Evolutionary conservation across 768 basidiomycete species (phyloP).

Genomic region (Cystobasidium onofrii): DNA sequence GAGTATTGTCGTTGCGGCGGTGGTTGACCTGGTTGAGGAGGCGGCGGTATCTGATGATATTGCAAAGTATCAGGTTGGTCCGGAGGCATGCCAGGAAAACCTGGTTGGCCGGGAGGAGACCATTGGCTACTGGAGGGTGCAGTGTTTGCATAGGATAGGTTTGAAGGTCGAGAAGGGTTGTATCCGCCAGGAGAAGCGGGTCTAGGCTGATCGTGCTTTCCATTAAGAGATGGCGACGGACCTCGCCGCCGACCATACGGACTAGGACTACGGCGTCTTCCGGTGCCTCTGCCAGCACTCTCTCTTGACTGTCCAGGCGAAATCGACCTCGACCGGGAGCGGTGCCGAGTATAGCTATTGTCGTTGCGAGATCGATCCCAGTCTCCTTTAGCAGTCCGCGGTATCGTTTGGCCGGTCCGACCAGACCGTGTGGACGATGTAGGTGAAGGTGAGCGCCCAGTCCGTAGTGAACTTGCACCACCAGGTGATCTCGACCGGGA

Average conservation of each 20-base stretch:
- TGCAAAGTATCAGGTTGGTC: neutral
- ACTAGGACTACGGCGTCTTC: neutral
- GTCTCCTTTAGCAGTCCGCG: neutral
- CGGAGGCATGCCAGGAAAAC: neutral
- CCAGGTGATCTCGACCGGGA: constrained; percentile 5
- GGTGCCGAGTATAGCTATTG: constrained; percentile 17
- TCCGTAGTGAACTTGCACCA: neutral
- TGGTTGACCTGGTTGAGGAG: neutral
- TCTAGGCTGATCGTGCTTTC: constrained; percentile 3
- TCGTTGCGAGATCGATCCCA: neutral
- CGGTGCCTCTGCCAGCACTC: neutral
- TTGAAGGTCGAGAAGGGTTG: neutral
- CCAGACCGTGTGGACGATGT: neutral
- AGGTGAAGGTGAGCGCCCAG: neutral
- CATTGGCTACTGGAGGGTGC: neutral
- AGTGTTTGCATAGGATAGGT: neutral
- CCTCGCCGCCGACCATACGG: neutral
- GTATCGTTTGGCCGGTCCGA: neutral
- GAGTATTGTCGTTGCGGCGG: neutral
- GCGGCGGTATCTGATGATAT: neutral
- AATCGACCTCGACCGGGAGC: constrained; percentile 23
- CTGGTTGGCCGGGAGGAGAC: neutral
- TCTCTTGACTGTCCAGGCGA: neutral
- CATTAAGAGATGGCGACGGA: neutral
- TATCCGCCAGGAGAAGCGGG: neutral